Conservation (phyloP, 2,329 filamentous ascomycete genomes). For the Paracorniculantispora psalliotae region DNA sequence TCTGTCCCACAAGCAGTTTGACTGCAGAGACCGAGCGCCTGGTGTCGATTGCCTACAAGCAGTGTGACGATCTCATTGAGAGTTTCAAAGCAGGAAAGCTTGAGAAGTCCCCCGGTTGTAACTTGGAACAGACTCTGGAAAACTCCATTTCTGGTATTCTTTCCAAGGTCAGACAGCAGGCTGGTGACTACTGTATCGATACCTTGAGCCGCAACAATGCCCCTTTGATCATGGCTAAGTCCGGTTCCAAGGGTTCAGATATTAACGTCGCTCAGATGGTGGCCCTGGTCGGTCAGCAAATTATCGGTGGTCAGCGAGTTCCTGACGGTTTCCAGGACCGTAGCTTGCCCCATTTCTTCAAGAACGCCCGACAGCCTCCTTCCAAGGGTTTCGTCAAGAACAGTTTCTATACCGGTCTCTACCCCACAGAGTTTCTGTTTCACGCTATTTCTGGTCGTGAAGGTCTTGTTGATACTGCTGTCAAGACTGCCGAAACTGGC, state of each 20-base stretch:
- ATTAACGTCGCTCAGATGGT: constrained; percentile 99
- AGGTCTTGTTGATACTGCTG: constrained; percentile 96
- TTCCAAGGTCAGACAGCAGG: constrained; percentile 84
- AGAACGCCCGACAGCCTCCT: constrained; percentile 84
- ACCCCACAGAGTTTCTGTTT: constrained; percentile 91
- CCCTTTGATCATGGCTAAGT: constrained; percentile 93
- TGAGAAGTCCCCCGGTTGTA: constrained; percentile 81
- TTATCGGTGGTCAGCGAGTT: constrained; percentile 90
- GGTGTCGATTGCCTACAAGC: constrained; percentile 70
- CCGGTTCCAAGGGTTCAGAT: constrained; percentile 91
- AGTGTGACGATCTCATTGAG: constrained; percentile 79
- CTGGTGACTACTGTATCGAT: constrained; percentile 84
- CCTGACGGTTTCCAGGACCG: constrained; percentile 95
- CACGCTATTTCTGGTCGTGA: constrained; percentile 98
- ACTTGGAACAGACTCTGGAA: constrained; percentile 87
- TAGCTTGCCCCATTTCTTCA: constrained; percentile 90
- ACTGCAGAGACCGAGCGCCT: constrained; percentile 69
- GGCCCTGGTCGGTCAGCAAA: constrained; percentile 93
- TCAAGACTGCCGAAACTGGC: constrained; percentile 97
- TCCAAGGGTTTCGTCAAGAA: constrained; percentile 96
- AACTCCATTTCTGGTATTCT: constrained; percentile 87
- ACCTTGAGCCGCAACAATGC: constrained; percentile 89
- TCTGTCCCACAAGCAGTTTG: constrained; percentile 73
- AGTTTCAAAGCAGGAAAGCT: constrained; percentile 76
- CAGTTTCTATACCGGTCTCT: constrained; percentile 91